Evolutionary conservation across 768 basidiomycete species (phyloP), one percentile per base, ranked within the genome.

Genomic region (Tulasnella sp.): DNA sequence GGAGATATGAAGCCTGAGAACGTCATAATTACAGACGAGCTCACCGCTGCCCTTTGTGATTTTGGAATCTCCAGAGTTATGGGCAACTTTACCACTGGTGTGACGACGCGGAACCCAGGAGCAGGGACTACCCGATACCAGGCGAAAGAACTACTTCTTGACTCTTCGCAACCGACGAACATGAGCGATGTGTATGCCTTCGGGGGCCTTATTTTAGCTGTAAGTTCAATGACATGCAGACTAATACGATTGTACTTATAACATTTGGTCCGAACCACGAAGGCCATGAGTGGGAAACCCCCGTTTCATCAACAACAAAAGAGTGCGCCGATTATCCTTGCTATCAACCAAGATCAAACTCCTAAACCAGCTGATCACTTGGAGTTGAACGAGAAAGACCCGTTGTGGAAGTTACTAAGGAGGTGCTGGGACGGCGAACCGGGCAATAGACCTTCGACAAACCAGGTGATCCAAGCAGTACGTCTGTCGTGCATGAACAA

Each of bases 1-100:
- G 74, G 74, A 34, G 74, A 75, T 16, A 75, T 75, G 22, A 75
- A 75, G 40, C 64, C 64, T 69, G 31, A 69, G 28, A 69, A 69
- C 18, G 64, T 69, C 2, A 34, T 69, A 69, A 69, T 69, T 31
- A 69, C 64, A 31, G 64, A 69, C n/a, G 18, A 14, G 3, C 16
- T 69, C 34, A 31, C 34, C 2, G 64, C 64, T 34, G 34, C 64
- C 34, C 64, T 69, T 3, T 69, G 64, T 69, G 64, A 69, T 18
- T 69, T 69, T 69, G 64, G 64, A 31, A 69, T 69, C 3, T 28
- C 64, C 3, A 28, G 64, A 18, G n/a, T 69, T 69, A 69, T 69
- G 28, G 3, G 64, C 34, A 31, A 69, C 34, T 34, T 34, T n/a
- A 31, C 31, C 14, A 69, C 64, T 16, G 64, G 64, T 34, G 34